These are phyloP conservation scores for Paspalum notatum DNA, from an alignment of 176 grass and related monocot species.

Conservation along the genomic window DNA sequence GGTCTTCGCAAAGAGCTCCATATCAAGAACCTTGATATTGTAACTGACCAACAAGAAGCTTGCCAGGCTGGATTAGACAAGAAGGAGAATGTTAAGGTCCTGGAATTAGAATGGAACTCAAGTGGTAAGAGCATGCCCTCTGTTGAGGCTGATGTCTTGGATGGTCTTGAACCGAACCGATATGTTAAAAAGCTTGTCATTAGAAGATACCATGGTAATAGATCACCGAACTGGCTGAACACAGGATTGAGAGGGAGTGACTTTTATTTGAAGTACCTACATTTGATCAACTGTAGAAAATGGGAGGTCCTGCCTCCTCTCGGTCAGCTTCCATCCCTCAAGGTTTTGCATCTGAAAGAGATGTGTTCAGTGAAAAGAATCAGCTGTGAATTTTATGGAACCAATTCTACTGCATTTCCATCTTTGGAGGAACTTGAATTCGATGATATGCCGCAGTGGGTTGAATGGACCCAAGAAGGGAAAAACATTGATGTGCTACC, in stretches of 20 bases:
- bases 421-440: conserved; percentile 54
- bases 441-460: conserved; percentile 53
- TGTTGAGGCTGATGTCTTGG: conserved; percentile 41
- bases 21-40: conserved; percentile 64
- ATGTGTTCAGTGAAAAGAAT: conserved; percentile 47
- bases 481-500: conserved; percentile 9
- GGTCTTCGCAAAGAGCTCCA: conserved; percentile 42
- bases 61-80: conserved; percentile 45
- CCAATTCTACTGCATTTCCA: conserved; percentile 32
- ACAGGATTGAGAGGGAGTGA: neutral
- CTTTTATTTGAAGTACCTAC: conserved; percentile 40
- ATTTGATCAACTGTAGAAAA: conserved; percentile 63
- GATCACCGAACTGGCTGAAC: conserved; percentile 50
- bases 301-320: conserved; percentile 66
- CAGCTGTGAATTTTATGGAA: conserved; percentile 43
- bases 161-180: conserved; percentile 52
- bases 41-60: conserved; percentile 38
- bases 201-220: conserved; percentile 53
- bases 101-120: conserved; percentile 64
- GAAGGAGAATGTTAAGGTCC: conserved; percentile 47
- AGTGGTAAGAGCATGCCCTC: conserved; percentile 17
- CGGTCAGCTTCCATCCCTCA: conserved; percentile 51
- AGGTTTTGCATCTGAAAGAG: conserved; percentile 61
- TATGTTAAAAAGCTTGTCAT: conserved; percentile 54
- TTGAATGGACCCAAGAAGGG: conserved; percentile 39